phyloP scores from a whole-genome alignment of 2,329 filamentous ascomycete species.

The Aspergillus pseudoviridinutans region DNA sequence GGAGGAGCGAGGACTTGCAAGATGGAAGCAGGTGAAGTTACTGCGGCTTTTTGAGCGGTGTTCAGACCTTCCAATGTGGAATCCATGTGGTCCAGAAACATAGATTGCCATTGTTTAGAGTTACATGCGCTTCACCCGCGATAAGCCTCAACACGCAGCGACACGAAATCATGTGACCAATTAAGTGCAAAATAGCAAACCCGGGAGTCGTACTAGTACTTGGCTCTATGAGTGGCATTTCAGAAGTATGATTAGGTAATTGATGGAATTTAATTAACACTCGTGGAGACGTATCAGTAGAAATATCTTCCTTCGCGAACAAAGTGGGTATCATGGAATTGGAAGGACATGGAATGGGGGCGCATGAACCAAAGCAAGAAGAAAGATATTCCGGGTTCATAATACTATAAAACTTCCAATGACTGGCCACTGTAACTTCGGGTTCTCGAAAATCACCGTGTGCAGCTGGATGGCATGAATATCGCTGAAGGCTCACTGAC shows the following conservation, averaged over 20 bases:
- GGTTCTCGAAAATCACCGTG: not conserved
- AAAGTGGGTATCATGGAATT: not conserved
- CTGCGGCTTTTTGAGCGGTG: conserved; percentile 59
- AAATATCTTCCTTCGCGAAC: not conserved
- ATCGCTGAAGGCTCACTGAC: not conserved
- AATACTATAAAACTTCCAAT: not conserved
- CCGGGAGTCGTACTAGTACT: not conserved
- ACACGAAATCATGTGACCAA: conserved; percentile 10
- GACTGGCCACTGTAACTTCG: not conserved
- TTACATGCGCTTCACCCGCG: not conserved
- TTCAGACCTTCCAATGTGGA: conserved; percentile 60
- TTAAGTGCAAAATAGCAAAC: not conserved
- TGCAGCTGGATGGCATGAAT: not conserved
- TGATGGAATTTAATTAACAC: not conserved
- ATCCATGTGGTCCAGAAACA: conserved; percentile 41
- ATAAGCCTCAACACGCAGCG: conserved; percentile 3
- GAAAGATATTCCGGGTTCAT: not conserved
- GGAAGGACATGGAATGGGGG: not conserved
- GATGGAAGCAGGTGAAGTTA: conserved; percentile 58
- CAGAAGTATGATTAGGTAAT: not conserved
- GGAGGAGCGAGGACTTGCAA: conserved; percentile 61
- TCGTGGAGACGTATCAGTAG: not conserved
- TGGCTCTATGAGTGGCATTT: not conserved
- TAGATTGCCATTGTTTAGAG: not conserved
- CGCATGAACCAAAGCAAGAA: not conserved